Conservation (phyloP, 352 stramenopile genomes). For the Pythium utonaiense region DNA sequence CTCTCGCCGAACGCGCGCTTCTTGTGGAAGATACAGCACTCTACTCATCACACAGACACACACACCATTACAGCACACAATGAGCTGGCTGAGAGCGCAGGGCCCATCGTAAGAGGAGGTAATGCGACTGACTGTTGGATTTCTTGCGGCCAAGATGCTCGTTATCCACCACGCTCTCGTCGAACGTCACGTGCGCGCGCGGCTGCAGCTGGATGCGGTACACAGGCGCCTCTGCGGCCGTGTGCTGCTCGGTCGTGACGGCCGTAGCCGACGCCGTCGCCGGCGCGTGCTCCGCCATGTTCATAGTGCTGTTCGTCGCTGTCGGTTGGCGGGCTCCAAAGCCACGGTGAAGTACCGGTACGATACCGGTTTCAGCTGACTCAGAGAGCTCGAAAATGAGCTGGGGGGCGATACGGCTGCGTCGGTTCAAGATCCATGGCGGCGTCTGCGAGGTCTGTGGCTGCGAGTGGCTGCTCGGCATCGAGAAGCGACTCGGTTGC, state of each 20-base stretch:
- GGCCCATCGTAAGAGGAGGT: too few species aligned
- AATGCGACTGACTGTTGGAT: slow-evolving; percentile 72
- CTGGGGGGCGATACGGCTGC: slow-evolving; percentile 16
- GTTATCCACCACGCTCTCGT: slow-evolving; percentile 90
- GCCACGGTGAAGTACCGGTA: slow-evolving; percentile 19
- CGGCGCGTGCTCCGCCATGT: slow-evolving; percentile 20
- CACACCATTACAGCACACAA: not conserved
- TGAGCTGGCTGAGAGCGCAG: too few species aligned
- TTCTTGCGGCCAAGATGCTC: slow-evolving; percentile 90
- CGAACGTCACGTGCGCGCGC: slow-evolving; percentile 81
- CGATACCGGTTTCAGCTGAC: slow-evolving; percentile 6
- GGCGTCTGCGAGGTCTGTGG: not conserved
- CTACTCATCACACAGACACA: slow-evolving; percentile 29
- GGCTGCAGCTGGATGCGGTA: slow-evolving; percentile 79
- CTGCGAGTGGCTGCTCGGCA: not conserved
- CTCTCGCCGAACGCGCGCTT: slow-evolving; percentile 89
- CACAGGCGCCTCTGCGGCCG: slow-evolving; percentile 27
- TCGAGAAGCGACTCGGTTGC: slow-evolving; percentile 16
- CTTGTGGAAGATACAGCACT: slow-evolving; percentile 94
- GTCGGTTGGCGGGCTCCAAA: too few species aligned
- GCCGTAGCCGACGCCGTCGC: slow-evolving; percentile 24
- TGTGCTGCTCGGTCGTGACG: slow-evolving; percentile 19
- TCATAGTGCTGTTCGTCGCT: slow-evolving; percentile 24
- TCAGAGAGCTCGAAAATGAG: slow-evolving; percentile 16
- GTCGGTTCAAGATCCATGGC: slow-evolving; percentile 1